A percentile compares a stretch with the other conserved stretches of the same genome.
These are phyloP conservation scores for Mucor racemosus DNA, from an alignment of 371 early-diverging fungal genomes.

Conservation along the genomic window DNA sequence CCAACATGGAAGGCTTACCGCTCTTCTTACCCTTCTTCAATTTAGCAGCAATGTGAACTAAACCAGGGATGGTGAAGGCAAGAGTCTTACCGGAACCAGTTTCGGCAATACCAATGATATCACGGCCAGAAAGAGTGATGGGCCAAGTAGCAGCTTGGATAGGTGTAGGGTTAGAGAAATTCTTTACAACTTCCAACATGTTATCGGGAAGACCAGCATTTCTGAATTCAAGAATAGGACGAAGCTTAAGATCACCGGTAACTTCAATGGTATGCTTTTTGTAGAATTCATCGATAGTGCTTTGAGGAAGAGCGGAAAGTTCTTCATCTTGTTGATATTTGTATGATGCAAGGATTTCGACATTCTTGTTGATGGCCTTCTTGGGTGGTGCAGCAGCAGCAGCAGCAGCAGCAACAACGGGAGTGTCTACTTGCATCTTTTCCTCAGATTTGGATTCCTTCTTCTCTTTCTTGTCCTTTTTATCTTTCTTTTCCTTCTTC, in stretches of 20 bases:
- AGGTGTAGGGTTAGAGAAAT: conserved; percentile 91
- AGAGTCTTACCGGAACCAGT: conserved; percentile 95
- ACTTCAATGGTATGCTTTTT: conserved; percentile 73
- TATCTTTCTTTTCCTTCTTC: conserved; percentile 43
- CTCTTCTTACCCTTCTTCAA: conserved; percentile 49
- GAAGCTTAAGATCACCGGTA: conserved; percentile 65
- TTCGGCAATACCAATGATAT: conserved; percentile 83
- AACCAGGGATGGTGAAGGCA: conserved; percentile 95
- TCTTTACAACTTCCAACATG: conserved; percentile 80
- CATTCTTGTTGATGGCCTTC: conserved; percentile 21
- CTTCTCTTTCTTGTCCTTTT: conserved; percentile 34
- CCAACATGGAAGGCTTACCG: conserved; percentile 69
- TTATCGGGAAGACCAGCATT: conserved; percentile 73
- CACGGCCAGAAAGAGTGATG: conserved; percentile 69
- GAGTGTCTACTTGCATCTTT: conserved; percentile 10
- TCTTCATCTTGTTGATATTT: conserved; percentile 40
- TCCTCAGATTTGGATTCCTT: conserved; percentile 21
- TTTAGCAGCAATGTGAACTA: conserved; percentile 64
- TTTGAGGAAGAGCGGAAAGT: conserved; percentile 45
- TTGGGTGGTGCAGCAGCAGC: conserved; percentile 20
- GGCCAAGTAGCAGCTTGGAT: conserved; percentile 97
- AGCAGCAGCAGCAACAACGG: too few relatives aligned
- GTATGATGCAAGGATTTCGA: conserved; percentile 38
- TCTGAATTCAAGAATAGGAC: conserved; percentile 80
- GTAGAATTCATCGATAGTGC: conserved; percentile 58